Percentiles rank a stretch among this genome's conserved stretches.
Evolutionary conservation across 148 eudicot genomes (phyloP).

Genomic region (Persicaria tinctoria): DNA sequence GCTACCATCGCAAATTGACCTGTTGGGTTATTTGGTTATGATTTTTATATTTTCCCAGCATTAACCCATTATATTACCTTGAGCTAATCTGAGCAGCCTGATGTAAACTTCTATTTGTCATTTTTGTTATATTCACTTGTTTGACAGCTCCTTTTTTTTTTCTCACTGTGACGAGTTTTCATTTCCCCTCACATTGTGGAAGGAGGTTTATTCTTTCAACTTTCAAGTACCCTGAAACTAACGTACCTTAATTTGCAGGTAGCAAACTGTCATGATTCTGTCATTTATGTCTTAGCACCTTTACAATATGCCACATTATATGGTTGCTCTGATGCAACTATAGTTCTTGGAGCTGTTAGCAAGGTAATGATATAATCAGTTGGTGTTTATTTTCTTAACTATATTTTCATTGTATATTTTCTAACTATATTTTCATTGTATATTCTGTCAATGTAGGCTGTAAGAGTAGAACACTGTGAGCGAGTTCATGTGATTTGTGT

Average conservation of each 20-base stretch:
- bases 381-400: not conserved
- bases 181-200: not conserved
- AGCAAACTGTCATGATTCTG: conserved; percentile 85
- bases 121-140: not conserved
- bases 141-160: not conserved
- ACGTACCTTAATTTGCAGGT: conserved; percentile 40
- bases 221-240: conserved; percentile 4
- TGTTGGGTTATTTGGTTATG: not conserved
- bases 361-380: conserved; percentile 46
- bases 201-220: not conserved
- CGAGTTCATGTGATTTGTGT: conserved; percentile 90
- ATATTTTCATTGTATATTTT: not conserved
- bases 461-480: conserved; percentile 96
- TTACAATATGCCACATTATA: conserved; percentile 80
- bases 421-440: not conserved
- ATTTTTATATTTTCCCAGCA: not conserved
- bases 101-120: not conserved
- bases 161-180: not conserved
- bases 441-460: conserved; percentile 41
- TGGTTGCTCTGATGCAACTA: conserved; percentile 96
- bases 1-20: not conserved
- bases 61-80: not conserved
- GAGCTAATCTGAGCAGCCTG: not conserved
- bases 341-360: conserved; percentile 95
- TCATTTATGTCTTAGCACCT: conserved; percentile 86